These are phyloP conservation scores for Alternaria sp. DNA, from an alignment of 2,329 filamentous ascomycete genomes.

Conservation along the genomic window DNA sequence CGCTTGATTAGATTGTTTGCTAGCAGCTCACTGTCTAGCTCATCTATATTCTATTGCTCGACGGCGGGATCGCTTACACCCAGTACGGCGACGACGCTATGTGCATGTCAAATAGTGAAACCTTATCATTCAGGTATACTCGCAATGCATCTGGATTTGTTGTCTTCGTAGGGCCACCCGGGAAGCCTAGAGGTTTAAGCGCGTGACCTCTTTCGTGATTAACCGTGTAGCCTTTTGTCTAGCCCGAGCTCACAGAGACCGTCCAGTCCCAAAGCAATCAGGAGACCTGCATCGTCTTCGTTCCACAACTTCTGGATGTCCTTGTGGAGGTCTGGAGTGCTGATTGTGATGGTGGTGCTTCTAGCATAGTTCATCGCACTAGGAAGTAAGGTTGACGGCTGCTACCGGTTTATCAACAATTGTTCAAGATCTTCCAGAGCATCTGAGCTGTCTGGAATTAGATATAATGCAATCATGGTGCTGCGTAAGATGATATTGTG, in stretches of 20 bases:
- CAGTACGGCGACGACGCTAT: neutral
- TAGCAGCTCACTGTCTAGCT: neutral
- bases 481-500: neutral
- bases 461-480: accelerated
- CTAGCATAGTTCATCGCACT: neutral
- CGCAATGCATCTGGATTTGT: neutral
- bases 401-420: neutral
- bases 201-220: neutral
- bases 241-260: neutral
- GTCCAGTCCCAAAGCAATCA: neutral
- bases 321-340: neutral
- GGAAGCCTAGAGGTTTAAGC: neutral
- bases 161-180: neutral
- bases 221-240: neutral
- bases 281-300: neutral
- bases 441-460: no score
- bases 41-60: neutral
- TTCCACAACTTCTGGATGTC: neutral
- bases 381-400: neutral
- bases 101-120: neutral
- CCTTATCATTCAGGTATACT: neutral
- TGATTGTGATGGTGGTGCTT: neutral
- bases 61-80: neutral
- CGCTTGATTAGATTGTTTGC: neutral
- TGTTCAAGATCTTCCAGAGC: accelerated